Evolutionary conservation across 1,139 yeast genomes (phyloP).

Genomic region (Geotrichum siamense): DNA sequence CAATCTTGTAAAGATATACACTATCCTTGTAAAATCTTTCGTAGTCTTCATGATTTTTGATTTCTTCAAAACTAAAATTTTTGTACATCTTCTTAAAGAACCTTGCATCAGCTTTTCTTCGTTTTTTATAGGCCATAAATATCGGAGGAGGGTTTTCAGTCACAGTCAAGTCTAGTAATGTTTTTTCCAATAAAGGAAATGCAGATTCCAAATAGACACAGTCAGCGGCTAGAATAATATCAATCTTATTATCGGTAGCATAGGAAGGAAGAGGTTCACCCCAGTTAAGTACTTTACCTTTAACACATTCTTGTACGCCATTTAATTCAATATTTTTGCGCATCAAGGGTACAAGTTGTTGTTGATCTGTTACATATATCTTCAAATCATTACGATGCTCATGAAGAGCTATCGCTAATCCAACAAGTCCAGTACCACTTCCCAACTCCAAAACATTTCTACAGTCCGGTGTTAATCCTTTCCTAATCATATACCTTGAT

Average conservation of each 20-base stretch:
- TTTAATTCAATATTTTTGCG: conserved; percentile 40
- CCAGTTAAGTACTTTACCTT: conserved; percentile 44
- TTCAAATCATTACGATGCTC: conserved; percentile 32
- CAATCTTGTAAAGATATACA: conserved; percentile 40
- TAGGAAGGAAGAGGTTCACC: conserved; percentile 40
- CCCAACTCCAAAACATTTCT: conserved; percentile 44
- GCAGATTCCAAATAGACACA: conserved; percentile 50
- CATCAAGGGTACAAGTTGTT: conserved; percentile 42
- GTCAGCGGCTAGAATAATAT: conserved; percentile 49
- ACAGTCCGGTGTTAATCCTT: conserved; percentile 23
- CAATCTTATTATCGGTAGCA: conserved; percentile 33
- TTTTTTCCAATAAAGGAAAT: conserved; percentile 45
- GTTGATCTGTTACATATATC: conserved; percentile 41
- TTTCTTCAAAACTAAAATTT: conserved; percentile 30
- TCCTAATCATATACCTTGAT: conserved; percentile 39
- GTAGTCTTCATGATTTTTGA: conserved; percentile 37
- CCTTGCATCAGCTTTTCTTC: conserved; percentile 47
- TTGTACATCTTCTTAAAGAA: conserved; percentile 38
- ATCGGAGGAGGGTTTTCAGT: conserved; percentile 37
- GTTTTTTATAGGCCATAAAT: conserved; percentile 45
- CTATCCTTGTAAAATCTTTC: conserved; percentile 34
- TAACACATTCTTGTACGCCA: conserved; percentile 33
- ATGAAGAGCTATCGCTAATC: conserved; percentile 35
- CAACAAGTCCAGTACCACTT: conserved; percentile 51
- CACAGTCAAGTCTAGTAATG: conserved; percentile 41